These are phyloP conservation scores for Pseudonitzschia pungens DNA, from an alignment of 108 stramenopile genomes.

Conservation along the genomic window DNA sequence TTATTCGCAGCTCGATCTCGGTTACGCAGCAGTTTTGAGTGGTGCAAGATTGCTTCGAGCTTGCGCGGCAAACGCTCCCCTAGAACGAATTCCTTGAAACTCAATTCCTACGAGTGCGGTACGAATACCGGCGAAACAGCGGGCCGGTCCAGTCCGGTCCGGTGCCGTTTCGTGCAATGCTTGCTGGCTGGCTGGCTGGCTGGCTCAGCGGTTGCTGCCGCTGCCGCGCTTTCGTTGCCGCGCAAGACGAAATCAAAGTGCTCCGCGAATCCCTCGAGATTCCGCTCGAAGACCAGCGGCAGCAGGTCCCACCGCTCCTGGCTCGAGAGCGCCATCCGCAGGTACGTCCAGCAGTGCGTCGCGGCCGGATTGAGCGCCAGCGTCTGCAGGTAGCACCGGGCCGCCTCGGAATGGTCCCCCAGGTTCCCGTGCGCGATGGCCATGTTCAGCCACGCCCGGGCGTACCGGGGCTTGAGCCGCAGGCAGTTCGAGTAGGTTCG, in stretches of 20 bases:
- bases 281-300: constrained; percentile 70
- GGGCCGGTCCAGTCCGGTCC: too few relatives aligned
- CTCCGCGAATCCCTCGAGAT: constrained; percentile 71
- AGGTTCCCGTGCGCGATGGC: constrained; percentile 93
- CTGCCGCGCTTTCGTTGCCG: background rate
- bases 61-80: too few relatives aligned
- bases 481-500: constrained; percentile 81
- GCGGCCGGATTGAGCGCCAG: constrained; percentile 89
- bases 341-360: constrained; percentile 93
- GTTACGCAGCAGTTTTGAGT: too few relatives aligned
- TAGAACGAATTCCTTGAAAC: too few relatives aligned
- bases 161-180: too few relatives aligned
- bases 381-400: constrained; percentile 91
- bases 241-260: constrained; percentile 79
- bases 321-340: constrained; percentile 90
- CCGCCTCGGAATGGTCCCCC: constrained; percentile 83
- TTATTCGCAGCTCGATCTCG: too few relatives aligned
- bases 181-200: too few relatives aligned
- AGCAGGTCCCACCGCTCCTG: constrained; percentile 90
- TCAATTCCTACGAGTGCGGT: too few relatives aligned
- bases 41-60: too few relatives aligned
- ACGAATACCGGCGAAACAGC: too few relatives aligned
- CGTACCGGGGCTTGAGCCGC: constrained; percentile 88
- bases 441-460: constrained; percentile 96
- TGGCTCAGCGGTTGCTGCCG: too few relatives aligned